These are phyloP conservation scores for Kuraishia ogatae DNA, from an alignment of 805 yeast species.

Conservation along the genomic window DNA sequence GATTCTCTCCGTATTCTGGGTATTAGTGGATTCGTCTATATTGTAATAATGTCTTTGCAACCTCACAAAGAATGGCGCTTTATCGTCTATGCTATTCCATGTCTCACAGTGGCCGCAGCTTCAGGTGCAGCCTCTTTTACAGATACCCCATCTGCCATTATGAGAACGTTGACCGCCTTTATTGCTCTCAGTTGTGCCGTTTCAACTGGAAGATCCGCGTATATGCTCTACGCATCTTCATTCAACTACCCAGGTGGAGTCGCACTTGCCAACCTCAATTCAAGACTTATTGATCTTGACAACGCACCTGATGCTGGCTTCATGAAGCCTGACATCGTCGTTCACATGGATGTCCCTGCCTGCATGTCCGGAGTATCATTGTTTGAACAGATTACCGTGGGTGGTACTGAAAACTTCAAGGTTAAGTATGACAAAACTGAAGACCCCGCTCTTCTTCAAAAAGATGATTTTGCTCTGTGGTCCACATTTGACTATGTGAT, in stretches of 20 bases:
- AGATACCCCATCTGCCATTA: background rate
- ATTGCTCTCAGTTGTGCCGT: conserved; percentile 17
- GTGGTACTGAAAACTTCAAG: conserved; percentile 11
- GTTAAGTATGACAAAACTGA: conserved; percentile 77
- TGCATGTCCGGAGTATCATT: conserved; percentile 84
- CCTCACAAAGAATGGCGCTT: conserved; percentile 96
- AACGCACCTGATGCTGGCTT: conserved; percentile 4
- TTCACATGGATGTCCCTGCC: conserved; percentile 72
- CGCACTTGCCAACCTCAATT: conserved; percentile 52
- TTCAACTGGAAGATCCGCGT: conserved; percentile 29
- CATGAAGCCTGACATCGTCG: conserved; percentile 18
- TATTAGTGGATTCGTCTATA: conserved; percentile 42
- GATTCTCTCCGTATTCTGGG: conserved; percentile 34
- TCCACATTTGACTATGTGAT: conserved; percentile 41
- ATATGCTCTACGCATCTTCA: conserved; percentile 56
- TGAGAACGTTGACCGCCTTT: conserved; percentile 4
- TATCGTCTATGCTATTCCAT: conserved; percentile 67
- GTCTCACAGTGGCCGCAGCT: conserved; percentile 45
- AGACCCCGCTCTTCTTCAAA: conserved; percentile 14
- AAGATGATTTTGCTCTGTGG: conserved; percentile 23
- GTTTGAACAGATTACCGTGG: conserved; percentile 53
- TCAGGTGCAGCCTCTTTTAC: conserved; percentile 8
- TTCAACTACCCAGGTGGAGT: conserved; percentile 86
- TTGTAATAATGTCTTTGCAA: conserved; percentile 64
- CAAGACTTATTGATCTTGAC: conserved; percentile 19